These are phyloP conservation scores for Yarrowia osloensis DNA, from an alignment of 805 yeast genomes.

Conservation along the genomic window DNA sequence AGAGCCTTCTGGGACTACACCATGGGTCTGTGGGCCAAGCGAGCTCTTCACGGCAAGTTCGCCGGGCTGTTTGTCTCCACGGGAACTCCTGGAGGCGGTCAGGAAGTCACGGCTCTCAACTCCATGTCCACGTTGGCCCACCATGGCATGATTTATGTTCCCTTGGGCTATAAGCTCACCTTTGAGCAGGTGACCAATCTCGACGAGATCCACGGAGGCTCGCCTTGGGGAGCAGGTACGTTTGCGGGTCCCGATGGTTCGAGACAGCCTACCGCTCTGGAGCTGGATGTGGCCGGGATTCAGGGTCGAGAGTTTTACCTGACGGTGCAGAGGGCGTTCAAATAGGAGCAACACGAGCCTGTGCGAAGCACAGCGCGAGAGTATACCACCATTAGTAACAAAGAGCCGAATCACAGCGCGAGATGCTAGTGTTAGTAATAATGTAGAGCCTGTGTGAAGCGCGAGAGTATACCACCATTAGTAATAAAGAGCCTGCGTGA, in stretches of 20 bases:
- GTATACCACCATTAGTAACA: no score
- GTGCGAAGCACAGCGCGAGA: no score
- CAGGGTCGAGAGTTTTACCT: slow-evolving; percentile 71
- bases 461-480: no score
- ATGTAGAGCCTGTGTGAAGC: no score
- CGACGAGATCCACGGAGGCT: slow-evolving; percentile 74
- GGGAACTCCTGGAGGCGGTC: slow-evolving; percentile 77
- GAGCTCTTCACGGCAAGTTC: slow-evolving; percentile 69
- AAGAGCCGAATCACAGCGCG: no score
- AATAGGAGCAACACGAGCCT: neutral
- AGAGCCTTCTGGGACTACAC: slow-evolving; percentile 74
- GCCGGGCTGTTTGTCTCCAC: slow-evolving; percentile 73
- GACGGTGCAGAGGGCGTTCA: slow-evolving; percentile 41
- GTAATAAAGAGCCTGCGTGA: no score
- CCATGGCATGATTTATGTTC: slow-evolving; percentile 76
- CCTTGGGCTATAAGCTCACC: slow-evolving; percentile 67
- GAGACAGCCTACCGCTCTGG: slow-evolving; percentile 64
- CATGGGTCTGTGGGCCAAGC: slow-evolving; percentile 73
- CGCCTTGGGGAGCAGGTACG: slow-evolving; percentile 88
- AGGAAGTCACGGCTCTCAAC: slow-evolving; percentile 66
- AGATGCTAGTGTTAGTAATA: no score
- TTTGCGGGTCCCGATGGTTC: slow-evolving; percentile 76
- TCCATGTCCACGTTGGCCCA: slow-evolving; percentile 63
- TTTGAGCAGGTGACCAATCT: slow-evolving; percentile 58
- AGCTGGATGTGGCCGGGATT: slow-evolving; percentile 59